phyloP scores from a whole-genome alignment of 768 basidiomycete species.

The Mycena capillaripes region DNA sequence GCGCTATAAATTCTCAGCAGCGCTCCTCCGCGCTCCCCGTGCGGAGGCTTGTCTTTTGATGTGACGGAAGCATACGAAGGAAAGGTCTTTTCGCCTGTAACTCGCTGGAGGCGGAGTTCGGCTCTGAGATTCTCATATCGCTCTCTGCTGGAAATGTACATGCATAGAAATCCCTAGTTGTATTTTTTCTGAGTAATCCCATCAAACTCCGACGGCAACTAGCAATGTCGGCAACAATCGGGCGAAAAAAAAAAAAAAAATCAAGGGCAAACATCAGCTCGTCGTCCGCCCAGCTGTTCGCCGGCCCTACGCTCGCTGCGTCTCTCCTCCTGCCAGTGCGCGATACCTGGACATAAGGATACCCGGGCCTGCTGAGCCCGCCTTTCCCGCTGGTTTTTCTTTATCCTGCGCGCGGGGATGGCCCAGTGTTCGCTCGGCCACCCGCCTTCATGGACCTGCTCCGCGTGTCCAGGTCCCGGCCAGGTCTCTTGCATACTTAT shows the following conservation, averaged over 20 bases:
- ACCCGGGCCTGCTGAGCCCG: not conserved
- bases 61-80: slow-evolving; percentile 44
- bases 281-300: no score
- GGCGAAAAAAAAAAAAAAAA: no score
- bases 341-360: not conserved
- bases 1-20: not conserved
- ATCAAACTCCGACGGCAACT: no score
- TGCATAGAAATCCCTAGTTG: no score
- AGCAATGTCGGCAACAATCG: no score
- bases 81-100: slow-evolving; percentile 37
- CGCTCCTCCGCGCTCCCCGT: slow-evolving; percentile 7
- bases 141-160: no score
- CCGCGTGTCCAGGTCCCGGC: slow-evolving; percentile 10
- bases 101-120: no score
- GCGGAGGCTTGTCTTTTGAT: slow-evolving; percentile 10
- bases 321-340: not conserved
- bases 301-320: no score
- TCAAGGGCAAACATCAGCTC: no score
- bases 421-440: slow-evolving; percentile 17
- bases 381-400: not conserved
- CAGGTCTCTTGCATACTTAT: slow-evolving; percentile 3
- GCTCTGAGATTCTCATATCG: no score
- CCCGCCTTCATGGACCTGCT: slow-evolving; percentile 19
- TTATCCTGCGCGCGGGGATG: not conserved
- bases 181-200: no score